Conservation (phyloP, 2,329 filamentous ascomycete genomes). For the Fusarium neocosmosporiellum region DNA sequence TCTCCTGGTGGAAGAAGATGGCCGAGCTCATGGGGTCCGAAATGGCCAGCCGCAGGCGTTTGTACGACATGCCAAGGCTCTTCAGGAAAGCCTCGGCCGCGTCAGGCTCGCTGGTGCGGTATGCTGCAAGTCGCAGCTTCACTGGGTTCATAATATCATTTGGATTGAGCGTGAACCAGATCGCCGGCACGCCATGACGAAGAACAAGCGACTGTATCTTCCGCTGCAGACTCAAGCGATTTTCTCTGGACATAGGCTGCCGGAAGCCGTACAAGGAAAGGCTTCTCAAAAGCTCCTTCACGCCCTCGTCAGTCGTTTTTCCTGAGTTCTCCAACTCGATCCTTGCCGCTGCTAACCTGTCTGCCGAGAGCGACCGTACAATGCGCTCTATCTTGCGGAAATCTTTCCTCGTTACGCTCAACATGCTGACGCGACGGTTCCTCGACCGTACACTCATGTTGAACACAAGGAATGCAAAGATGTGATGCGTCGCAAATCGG, state of each 20-base stretch:
- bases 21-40: constrained; percentile 15
- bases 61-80: background rate
- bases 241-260: background rate
- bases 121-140: background rate
- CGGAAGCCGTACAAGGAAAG: background rate
- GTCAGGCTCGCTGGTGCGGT: background rate
- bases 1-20: constrained; percentile 3
- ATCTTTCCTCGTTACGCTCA: too few species aligned
- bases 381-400: too few species aligned
- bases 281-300: background rate
- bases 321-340: background rate
- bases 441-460: background rate
- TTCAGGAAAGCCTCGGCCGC: background rate
- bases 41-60: background rate
- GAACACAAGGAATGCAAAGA: constrained; percentile 11
- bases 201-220: constrained; percentile 1
- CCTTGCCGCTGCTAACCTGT: background rate
- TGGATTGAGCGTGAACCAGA: constrained; percentile 10
- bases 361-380: background rate
- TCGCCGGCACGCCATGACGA: background rate
- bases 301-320: background rate
- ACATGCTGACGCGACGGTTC: too few species aligned
- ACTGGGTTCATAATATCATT: background rate
- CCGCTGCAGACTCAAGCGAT: background rate
- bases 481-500: background rate